A percentile compares a stretch with the other conserved stretches of the same genome.
phyloP scores from a whole-genome alignment of 2,329 filamentous ascomycete species.

The Hansfordia pulvinata region DNA sequence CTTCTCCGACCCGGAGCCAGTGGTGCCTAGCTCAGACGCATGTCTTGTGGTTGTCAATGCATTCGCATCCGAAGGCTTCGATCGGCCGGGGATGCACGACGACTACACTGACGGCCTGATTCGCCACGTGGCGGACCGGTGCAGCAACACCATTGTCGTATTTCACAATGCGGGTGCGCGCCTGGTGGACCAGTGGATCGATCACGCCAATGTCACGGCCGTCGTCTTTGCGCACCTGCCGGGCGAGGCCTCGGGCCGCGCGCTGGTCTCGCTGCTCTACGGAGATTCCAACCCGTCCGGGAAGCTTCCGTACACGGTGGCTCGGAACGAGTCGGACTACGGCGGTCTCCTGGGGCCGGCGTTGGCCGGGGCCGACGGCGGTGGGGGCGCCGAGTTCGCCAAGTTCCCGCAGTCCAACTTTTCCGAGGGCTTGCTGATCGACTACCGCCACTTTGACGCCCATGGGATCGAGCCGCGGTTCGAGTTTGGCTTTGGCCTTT shows the following conservation, averaged over 20 bases:
- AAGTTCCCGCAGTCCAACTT: conserved; percentile 38
- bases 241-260: conserved; percentile 46
- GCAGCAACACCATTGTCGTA: conserved; percentile 49
- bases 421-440: conserved; percentile 34
- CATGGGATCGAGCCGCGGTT: conserved; percentile 33
- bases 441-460: conserved; percentile 41
- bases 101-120: conserved; percentile 49
- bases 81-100: conserved; percentile 48
- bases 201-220: conserved; percentile 50
- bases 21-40: conserved; percentile 41
- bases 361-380: conserved; percentile 21
- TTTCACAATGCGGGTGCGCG: conserved; percentile 51
- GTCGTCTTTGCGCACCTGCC: conserved; percentile 52
- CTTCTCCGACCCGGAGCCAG: conserved; percentile 31
- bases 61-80: conserved; percentile 60
- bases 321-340: conserved; percentile 42
- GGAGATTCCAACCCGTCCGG: conserved; percentile 43
- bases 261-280: conserved; percentile 42
- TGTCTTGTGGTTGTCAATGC: conserved; percentile 57
- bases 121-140: conserved; percentile 40
- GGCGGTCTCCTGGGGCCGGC: conserved; percentile 24
- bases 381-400: conserved; percentile 37
- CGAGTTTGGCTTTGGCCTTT: conserved; percentile 42
- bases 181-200: conserved; percentile 45
- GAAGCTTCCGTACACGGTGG: conserved; percentile 48